Percentiles rank a stretch among this genome's conserved stretches.
Conservation (phyloP, 495 filamentous ascomycete genomes). For the Apiosordaria backusii region DNA sequence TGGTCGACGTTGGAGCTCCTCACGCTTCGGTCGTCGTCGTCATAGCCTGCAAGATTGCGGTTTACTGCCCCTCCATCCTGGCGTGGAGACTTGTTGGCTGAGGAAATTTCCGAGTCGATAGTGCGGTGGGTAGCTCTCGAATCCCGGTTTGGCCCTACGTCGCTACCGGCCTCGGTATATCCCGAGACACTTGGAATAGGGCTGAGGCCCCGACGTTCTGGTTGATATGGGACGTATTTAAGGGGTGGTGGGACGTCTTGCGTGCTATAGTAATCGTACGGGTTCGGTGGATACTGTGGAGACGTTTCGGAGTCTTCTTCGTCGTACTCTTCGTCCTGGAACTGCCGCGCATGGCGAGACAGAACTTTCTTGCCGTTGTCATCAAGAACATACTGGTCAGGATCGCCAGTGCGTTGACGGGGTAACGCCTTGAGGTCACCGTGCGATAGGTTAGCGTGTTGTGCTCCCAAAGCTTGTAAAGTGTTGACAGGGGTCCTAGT, state of each 20-base stretch:
- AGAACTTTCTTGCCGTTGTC: slow-evolving; percentile 43
- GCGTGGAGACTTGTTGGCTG: slow-evolving; percentile 34
- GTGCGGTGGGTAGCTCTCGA: slow-evolving; percentile 46
- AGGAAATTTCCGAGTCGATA: slow-evolving; percentile 35
- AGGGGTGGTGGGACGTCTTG: slow-evolving; percentile 54
- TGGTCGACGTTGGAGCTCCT: slow-evolving; percentile 49
- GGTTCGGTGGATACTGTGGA: slow-evolving; percentile 40
- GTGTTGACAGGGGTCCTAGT: slow-evolving; percentile 36
- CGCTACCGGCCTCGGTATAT: slow-evolving; percentile 54
- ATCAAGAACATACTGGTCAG: slow-evolving; percentile 42
- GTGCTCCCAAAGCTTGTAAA: slow-evolving; percentile 42
- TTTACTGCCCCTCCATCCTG: slow-evolving; percentile 33
- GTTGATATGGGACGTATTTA: slow-evolving; percentile 55
- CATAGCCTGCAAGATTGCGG: slow-evolving; percentile 38
- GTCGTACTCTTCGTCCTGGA: slow-evolving; percentile 42
- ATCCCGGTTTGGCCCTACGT: slow-evolving; percentile 44
- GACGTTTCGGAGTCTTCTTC: slow-evolving; percentile 39
- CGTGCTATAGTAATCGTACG: slow-evolving; percentile 49
- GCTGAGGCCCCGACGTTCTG: slow-evolving; percentile 64
- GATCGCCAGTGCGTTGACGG: slow-evolving; percentile 35
- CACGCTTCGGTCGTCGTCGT: slow-evolving; percentile 37
- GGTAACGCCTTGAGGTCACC: slow-evolving; percentile 48
- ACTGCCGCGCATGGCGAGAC: slow-evolving; percentile 19
- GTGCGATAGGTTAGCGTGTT: slow-evolving; percentile 51
- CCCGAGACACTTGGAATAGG: slow-evolving; percentile 88